Percentiles rank a stretch among this genome's conserved stretches.
Evolutionary conservation across 768 basidiomycete genomes (phyloP).

Genomic region (Cantharellus cinnabarinus): DNA sequence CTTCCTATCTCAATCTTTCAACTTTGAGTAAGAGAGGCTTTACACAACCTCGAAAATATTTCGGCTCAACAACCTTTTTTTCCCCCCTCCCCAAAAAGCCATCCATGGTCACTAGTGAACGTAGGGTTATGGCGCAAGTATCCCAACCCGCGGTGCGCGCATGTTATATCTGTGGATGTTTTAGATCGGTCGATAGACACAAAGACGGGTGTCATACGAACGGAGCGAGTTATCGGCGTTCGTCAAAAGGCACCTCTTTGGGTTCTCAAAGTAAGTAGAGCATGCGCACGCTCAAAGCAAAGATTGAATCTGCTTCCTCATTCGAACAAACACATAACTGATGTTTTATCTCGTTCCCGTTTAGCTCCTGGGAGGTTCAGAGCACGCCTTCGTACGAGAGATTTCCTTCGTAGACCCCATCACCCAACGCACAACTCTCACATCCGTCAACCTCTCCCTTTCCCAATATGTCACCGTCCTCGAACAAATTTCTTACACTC

Average conservation of each 20-base stretch:
- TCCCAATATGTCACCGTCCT: constrained; percentile 90
- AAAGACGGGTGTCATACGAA: constrained; percentile 70
- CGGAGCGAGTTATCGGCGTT: constrained; percentile 75
- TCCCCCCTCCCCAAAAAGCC: constrained; percentile 25
- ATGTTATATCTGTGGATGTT: constrained; percentile 75
- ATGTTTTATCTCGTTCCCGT: constrained; percentile 5
- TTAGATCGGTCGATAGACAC: constrained; percentile 70
- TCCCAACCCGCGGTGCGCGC: constrained; percentile 79
- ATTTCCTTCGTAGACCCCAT: constrained; percentile 82
- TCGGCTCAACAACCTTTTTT: constrained; percentile 7
- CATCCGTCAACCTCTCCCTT: constrained; percentile 80
- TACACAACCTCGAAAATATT: constrained; percentile 3
- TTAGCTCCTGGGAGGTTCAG: constrained; percentile 78
- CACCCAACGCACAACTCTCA: constrained; percentile 60
- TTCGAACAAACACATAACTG: neutral
- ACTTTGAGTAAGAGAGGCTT: constrained; percentile 36
- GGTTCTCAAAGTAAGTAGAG: constrained; percentile 65
- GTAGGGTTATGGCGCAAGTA: constrained; percentile 93
- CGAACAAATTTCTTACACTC: constrained; percentile 75
- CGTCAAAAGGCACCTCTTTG: constrained; percentile 82
- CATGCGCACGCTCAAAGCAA: neutral
- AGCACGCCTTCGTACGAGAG: constrained; percentile 87
- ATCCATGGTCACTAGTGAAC: constrained; percentile 79
- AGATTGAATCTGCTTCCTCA: neutral
- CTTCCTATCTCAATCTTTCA: constrained; percentile 69